A percentile compares a stretch with the other conserved stretches of the same genome.
Evolutionary conservation across 768 basidiomycete species (phyloP).

Genomic region (Leccinum rimulosum): DNA sequence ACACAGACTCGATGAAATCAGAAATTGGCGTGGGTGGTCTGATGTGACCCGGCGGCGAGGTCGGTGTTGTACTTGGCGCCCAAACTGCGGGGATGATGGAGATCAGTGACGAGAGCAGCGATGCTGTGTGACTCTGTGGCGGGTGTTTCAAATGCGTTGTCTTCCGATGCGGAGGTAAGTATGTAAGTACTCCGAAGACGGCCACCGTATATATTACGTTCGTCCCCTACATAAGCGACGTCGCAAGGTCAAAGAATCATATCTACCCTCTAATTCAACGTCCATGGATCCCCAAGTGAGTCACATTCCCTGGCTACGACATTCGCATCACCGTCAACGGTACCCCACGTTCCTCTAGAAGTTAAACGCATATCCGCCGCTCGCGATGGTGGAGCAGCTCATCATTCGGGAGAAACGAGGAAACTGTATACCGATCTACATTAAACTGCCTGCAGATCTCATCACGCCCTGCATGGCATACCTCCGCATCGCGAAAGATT

Average conservation of each 20-base stretch:
- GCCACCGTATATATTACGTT: neutral
- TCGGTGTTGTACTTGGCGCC: neutral
- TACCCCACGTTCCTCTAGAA: constrained; percentile 55
- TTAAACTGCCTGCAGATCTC: constrained; percentile 92
- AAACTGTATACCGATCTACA: constrained; percentile 91
- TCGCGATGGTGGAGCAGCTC: constrained; percentile 72
- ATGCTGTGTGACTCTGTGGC: neutral
- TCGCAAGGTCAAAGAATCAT: neutral
- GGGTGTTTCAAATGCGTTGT: neutral
- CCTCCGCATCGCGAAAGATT: constrained; percentile 86
- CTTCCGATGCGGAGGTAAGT: neutral
- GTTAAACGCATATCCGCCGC: constrained; percentile 65
- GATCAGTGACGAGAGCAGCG: neutral
- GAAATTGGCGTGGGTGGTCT: neutral
- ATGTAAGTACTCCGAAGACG: constrained; percentile 4
- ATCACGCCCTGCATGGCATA: constrained; percentile 98
- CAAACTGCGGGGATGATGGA: constrained; percentile 3
- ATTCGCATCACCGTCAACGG: constrained; percentile 46
- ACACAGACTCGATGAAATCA: neutral
- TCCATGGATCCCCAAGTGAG: constrained; percentile 48
- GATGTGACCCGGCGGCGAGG: neutral
- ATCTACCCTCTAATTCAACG: neutral
- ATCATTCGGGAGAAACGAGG: constrained; percentile 80
- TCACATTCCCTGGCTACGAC: neutral
- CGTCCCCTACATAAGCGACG: constrained; percentile 7